Base-by-base conservation (phyloP, 352 stramenopile genomes). In the Hyaloperonospora arabidopsidis region DNA sequence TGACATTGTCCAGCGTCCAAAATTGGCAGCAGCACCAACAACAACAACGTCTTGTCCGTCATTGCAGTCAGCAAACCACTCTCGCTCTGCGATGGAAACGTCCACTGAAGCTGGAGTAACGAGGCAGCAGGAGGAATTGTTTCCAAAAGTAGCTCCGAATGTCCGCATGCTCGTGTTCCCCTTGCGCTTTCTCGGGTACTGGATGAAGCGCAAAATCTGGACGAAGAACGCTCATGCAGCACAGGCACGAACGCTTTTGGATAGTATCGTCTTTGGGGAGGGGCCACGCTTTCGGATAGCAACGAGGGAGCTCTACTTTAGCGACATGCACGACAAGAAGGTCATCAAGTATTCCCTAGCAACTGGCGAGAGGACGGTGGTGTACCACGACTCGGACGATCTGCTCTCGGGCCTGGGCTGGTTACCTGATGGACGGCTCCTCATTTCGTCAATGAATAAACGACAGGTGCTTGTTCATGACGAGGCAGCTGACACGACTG, bases 391-490 rank as follows among this genome's bases (percentile, higher is more conserved):
- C n/a, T 50, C 40, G 0, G 52, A 74, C 41, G 79, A 89, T 54
- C 74, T 69, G 19, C 29, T 84, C 10, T 84, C 76, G 0, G 79
- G 76, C 0, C 50, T 87, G 13, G 79, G 76, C 5, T 89, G 79
- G 76, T 62, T 89, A 2, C 70, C 70, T 0, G 79, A 89, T 25
- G 74, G 68, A 2, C 72, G 70, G 2, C 35, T 87, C 32, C 61
- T 89, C n/a, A 76, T 89, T 51, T 71, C 68, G 0, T 72, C 68
- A 1, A 79, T 83, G 58, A 73, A 79, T 45, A 75, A 71, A 39
- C 69, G 56, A 0, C 64, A 66, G 17, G 61, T 87, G 23, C 52
- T 89, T 17, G 50, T 66, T 10, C 63, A 82, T 5, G 65, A 82
- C 57, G 52, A 70, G 15, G 28, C 41, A 11, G 56, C 62, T 13